Conservation (phyloP, 805 yeast species). For the Teunomyces aglyptinius region DNA sequence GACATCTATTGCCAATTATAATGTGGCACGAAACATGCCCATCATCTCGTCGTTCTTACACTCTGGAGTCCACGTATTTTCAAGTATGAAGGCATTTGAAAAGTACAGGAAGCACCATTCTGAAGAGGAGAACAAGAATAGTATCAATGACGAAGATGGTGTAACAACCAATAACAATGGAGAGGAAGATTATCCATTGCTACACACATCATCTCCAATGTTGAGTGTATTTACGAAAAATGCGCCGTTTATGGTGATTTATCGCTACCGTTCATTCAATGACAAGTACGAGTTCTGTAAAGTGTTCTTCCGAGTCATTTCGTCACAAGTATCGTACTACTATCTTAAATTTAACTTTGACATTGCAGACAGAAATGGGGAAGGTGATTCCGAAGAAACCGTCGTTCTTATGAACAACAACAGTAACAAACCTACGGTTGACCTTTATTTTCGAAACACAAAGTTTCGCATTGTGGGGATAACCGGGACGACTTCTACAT, state of each 20-base stretch:
- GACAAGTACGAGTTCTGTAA: slow-evolving; percentile 24
- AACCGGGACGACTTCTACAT: slow-evolving; percentile 34
- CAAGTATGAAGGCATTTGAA: slow-evolving; percentile 10
- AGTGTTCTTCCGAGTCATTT: slow-evolving; percentile 28
- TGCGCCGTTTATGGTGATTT: slow-evolving; percentile 28
- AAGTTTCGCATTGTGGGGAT: slow-evolving; percentile 31
- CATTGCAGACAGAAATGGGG: slow-evolving; percentile 10
- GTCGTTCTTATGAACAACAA: slow-evolving; percentile 26
- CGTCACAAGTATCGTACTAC: slow-evolving; percentile 28
- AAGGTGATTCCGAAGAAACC: slow-evolving; percentile 11
- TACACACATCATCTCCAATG: slow-evolving; percentile 21
- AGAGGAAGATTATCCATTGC: slow-evolving; percentile 11
- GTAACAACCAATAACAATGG: not conserved
- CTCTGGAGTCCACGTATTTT: slow-evolving; percentile 17
- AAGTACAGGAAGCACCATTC: slow-evolving; percentile 6
- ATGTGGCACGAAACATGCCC: slow-evolving; percentile 13
- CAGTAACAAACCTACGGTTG: slow-evolving; percentile 30
- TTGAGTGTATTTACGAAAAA: slow-evolving; percentile 26
- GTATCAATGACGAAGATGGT: not conserved
- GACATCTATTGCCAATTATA: slow-evolving; percentile 10
- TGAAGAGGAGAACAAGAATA: not conserved
- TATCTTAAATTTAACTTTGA: slow-evolving; percentile 19
- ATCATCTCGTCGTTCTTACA: slow-evolving; percentile 20
- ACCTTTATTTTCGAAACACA: slow-evolving; percentile 24
- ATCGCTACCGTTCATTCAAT: slow-evolving; percentile 10